These are phyloP conservation scores for Phyllosticta ampelicida DNA, from an alignment of 2,329 filamentous ascomycete genomes.

Conservation along the genomic window DNA sequence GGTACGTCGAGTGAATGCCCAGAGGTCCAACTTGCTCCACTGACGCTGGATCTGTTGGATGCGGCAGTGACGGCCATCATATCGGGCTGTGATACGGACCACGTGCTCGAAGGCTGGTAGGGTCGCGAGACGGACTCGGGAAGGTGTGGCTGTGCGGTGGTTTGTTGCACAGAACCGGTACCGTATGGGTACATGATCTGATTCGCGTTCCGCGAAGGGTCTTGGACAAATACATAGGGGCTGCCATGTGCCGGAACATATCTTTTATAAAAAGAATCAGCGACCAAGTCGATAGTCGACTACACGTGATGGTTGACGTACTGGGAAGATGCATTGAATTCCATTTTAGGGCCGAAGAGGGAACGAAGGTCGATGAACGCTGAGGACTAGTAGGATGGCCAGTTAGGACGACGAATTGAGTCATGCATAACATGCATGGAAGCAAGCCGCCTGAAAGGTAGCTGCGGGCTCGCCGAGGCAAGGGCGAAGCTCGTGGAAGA, in stretches of 20 bases:
- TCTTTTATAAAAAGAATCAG: conserved; percentile 19
- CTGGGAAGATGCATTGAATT: conserved; percentile 33
- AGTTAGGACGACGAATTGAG: conserved; percentile 1
- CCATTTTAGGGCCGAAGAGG: conserved; percentile 23
- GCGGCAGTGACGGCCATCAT: conserved; percentile 4
- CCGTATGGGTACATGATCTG: conserved; percentile 29
- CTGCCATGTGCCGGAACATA: conserved; percentile 26
- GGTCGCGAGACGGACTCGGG: conserved; percentile 11
- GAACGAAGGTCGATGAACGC: conserved; percentile 1
- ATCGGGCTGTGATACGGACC: conserved; percentile 12
- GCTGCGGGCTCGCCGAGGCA: conserved; percentile 6
- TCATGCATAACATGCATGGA: conserved; percentile 16
- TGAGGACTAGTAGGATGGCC: conserved; percentile 1
- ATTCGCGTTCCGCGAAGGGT: conserved; percentile 19
- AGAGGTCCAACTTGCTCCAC: conserved; percentile 14
- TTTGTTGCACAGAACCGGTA: conserved; percentile 17
- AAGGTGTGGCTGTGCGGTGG: neutral
- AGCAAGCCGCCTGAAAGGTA: conserved; percentile 2
- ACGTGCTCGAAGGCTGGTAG: conserved; percentile 17
- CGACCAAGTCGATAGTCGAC: neutral
- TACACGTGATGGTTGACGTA: conserved; percentile 17
- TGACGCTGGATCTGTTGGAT: neutral
- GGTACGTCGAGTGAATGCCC: conserved; percentile 12
- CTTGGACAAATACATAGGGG: conserved; percentile 22
- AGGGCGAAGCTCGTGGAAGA: conserved; percentile 12